These are phyloP conservation scores for Gossypium aridum DNA, from an alignment of 441 rosid species.

Conservation along the genomic window DNA sequence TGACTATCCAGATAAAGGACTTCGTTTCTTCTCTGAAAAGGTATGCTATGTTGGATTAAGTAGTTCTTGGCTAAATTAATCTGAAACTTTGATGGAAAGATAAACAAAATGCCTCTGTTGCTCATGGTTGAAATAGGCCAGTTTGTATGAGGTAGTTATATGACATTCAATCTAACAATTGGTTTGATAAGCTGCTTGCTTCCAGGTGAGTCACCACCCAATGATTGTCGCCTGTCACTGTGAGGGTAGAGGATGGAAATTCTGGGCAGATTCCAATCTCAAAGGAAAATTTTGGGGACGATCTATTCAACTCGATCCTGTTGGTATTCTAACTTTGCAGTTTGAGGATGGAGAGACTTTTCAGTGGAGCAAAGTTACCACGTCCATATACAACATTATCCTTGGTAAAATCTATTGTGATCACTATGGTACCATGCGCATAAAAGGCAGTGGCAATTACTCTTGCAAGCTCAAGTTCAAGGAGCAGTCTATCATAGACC, in stretches of 20 bases:
- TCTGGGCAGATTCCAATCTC: constrained; percentile 96
- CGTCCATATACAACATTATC: constrained; percentile 92
- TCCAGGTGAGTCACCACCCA: constrained; percentile 96
- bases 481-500: constrained; percentile 92
- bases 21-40: constrained; percentile 88
- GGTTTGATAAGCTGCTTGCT: constrained; percentile 21
- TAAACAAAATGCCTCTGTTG: neutral
- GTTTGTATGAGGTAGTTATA: neutral
- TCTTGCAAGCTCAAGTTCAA: constrained; percentile 90
- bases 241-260: constrained; percentile 96
- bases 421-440: constrained; percentile 94
- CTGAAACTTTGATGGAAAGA: neutral
- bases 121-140: neutral
- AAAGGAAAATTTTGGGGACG: constrained; percentile 97
- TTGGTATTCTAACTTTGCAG: constrained; percentile 70
- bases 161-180: constrained; percentile 3
- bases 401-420: constrained; percentile 90
- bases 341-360: constrained; percentile 83
- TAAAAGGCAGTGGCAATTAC: constrained; percentile 67
- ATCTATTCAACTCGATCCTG: constrained; percentile 98
- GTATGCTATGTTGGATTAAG: constrained; percentile 22
- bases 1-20: constrained; percentile 95
- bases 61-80: neutral
- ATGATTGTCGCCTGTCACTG: constrained; percentile 95
- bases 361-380: constrained; percentile 97